Evolutionary conservation across 202 grass and related monocot species (phyloP).

Genomic region (Digitaria exilis): DNA sequence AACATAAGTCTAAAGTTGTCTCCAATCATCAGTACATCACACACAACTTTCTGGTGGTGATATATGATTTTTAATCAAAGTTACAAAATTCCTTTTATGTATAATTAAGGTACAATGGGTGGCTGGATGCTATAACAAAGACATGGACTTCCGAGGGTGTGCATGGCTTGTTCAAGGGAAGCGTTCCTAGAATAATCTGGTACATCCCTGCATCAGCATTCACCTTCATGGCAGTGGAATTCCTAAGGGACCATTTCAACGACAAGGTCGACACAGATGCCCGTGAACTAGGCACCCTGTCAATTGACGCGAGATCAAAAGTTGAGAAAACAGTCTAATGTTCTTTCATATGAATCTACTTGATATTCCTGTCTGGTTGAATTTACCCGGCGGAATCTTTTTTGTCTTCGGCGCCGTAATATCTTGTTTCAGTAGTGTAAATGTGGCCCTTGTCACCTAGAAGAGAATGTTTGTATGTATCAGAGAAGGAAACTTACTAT

Average conservation of each 20-base stretch:
- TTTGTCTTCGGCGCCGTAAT: not conserved
- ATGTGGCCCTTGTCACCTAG: not conserved
- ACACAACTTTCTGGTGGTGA: not conserved
- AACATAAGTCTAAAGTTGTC: not conserved
- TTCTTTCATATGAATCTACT: not conserved
- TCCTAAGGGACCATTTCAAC: slow-evolving; percentile 85
- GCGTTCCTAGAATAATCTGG: slow-evolving; percentile 83
- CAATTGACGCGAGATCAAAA: slow-evolving; percentile 53
- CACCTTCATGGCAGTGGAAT: slow-evolving; percentile 91
- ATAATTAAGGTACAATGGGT: slow-evolving; percentile 76
- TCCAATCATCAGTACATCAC: too few species aligned
- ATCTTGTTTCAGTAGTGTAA: not conserved
- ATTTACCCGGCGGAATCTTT: not conserved
- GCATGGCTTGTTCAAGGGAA: slow-evolving; percentile 85
- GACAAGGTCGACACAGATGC: slow-evolving; percentile 47
- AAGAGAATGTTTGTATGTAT: slow-evolving; percentile 3
- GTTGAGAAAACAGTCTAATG: slow-evolving; percentile 46
- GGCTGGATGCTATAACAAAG: slow-evolving; percentile 85
- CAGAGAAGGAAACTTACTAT: not conserved
- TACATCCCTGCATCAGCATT: slow-evolving; percentile 84
- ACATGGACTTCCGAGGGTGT: slow-evolving; percentile 79
- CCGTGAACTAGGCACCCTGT: slow-evolving; percentile 43
- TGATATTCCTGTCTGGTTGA: not conserved
- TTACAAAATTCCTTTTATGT: slow-evolving; percentile 5
- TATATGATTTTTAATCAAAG: not conserved